A percentile compares a stretch with the other conserved stretches of the same genome.
These are phyloP conservation scores for Pouteria glomerata DNA, from an alignment of 148 eudicot species.

Conservation along the genomic window DNA sequence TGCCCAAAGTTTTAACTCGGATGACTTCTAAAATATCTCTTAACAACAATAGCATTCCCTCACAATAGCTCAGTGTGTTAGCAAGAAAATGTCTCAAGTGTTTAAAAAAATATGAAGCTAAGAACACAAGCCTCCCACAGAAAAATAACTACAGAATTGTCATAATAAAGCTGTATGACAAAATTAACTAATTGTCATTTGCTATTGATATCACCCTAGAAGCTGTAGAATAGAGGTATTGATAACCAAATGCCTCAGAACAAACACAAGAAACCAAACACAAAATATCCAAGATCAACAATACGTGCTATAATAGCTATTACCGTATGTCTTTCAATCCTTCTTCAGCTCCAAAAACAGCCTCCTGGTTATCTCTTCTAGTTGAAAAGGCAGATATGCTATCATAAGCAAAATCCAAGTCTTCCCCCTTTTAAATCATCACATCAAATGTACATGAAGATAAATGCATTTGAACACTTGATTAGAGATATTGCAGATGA, in stretches of 20 bases:
- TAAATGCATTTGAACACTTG: background rate
- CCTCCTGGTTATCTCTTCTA: conserved; percentile 95
- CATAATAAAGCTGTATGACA: background rate
- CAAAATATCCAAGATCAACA: background rate
- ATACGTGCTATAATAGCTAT: background rate
- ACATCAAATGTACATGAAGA: background rate
- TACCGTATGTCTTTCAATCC: conserved; percentile 93
- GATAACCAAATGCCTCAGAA: background rate
- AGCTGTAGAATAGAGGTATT: no score
- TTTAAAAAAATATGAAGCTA: background rate
- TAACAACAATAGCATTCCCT: background rate
- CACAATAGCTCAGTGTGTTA: background rate
- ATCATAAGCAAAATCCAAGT: conserved; percentile 54
- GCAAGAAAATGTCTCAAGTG: background rate
- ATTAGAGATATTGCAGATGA: background rate
- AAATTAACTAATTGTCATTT: background rate
- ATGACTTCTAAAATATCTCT: background rate
- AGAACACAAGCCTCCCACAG: background rate
- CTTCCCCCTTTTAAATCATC: background rate
- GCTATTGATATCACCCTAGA: background rate
- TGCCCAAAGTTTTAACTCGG: background rate
- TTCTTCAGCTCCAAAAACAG: conserved; percentile 95
- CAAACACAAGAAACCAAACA: background rate
- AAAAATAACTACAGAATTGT: background rate
- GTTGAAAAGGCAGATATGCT: conserved; percentile 93